Percentiles rank a stretch among this genome's conserved stretches.
phyloP scores from a whole-genome alignment of 2,329 filamentous ascomycete genomes.

The Emergomyces africanus region DNA sequence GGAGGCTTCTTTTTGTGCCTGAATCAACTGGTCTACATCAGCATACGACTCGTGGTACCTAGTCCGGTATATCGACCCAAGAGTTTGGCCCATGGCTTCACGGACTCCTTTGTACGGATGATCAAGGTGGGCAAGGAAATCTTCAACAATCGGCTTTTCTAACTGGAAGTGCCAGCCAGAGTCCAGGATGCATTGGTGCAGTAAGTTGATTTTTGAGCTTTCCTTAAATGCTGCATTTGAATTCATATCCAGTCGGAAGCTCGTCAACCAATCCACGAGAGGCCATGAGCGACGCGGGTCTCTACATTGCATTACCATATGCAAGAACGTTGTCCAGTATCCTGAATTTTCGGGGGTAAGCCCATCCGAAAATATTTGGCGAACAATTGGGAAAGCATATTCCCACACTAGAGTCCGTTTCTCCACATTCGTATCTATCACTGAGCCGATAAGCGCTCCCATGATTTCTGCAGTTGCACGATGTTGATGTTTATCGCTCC shows the following conservation, averaged over 20 bases:
- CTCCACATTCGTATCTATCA: constrained; percentile 62
- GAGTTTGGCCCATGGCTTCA: constrained; percentile 81
- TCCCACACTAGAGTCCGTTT: constrained; percentile 70
- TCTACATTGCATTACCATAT: constrained; percentile 75
- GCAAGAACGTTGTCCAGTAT: constrained; percentile 92
- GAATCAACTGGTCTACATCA: constrained; percentile 61
- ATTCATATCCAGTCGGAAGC: constrained; percentile 82
- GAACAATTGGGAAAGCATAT: constrained; percentile 79
- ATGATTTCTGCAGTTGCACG: constrained; percentile 90
- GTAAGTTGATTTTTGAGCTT: constrained; percentile 83
- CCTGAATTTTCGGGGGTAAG: constrained; percentile 86
- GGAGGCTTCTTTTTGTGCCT: constrained; percentile 64
- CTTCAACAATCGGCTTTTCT: constrained; percentile 72
- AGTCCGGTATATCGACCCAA: constrained; percentile 79
- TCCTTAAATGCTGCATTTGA: constrained; percentile 99
- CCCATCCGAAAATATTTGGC: constrained; percentile 77
- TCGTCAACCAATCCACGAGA: constrained; percentile 66
- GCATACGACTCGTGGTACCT: constrained; percentile 90
- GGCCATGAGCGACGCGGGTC: constrained; percentile 83
- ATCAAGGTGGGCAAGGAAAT: constrained; percentile 84
- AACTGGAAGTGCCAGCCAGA: constrained; percentile 93
- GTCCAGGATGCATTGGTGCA: constrained; percentile 79
- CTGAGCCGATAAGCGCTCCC: constrained; percentile 68
- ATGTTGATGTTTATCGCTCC: constrained; percentile 94
- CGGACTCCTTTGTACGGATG: constrained; percentile 97